These are phyloP conservation scores for Leptosphaerulina australis DNA, from an alignment of 2,329 filamentous ascomycete species.

Conservation along the genomic window DNA sequence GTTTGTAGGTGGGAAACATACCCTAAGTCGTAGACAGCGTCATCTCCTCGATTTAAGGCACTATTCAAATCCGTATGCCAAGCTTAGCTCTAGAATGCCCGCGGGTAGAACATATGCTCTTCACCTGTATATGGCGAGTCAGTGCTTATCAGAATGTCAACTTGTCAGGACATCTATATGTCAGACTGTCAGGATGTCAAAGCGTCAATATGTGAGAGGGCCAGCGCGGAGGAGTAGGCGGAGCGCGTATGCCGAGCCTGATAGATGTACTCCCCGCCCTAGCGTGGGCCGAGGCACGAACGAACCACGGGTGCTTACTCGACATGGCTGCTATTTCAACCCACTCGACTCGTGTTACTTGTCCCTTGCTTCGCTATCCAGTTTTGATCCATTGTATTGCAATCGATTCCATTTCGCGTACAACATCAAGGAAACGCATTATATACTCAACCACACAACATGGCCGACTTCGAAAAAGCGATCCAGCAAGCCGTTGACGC, in stretches of 20 bases:
- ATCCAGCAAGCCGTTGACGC: slow-evolving; percentile 30
- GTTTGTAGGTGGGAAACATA: slow-evolving; percentile 26
- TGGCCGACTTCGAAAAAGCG: slow-evolving; percentile 24
- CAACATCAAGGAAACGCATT: not conserved
- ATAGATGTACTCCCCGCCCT: too few relatives aligned
- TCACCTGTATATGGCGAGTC: too few relatives aligned
- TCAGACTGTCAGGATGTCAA: not conserved
- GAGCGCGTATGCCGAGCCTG: not conserved
- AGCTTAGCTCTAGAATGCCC: too few relatives aligned
- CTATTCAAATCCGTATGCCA: too few relatives aligned
- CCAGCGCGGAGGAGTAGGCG: slow-evolving; percentile 1
- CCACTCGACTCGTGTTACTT: not conserved
- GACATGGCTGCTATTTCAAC: not conserved
- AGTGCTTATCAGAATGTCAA: too few relatives aligned
- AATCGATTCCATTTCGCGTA: not conserved
- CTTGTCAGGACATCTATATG: too few relatives aligned
- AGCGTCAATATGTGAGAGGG: not conserved
- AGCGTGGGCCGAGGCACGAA: slow-evolving; percentile 9
- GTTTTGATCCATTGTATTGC: too few relatives aligned
- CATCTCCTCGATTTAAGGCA: too few relatives aligned
- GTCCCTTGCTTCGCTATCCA: not conserved
- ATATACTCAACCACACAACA: not conserved
- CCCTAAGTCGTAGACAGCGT: too few relatives aligned
- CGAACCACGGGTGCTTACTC: not conserved
- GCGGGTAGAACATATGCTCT: too few relatives aligned